These are phyloP conservation scores for Knoxdaviesia proteae DNA, from an alignment of 2,329 filamentous ascomycete genomes.

Conservation along the genomic window DNA sequence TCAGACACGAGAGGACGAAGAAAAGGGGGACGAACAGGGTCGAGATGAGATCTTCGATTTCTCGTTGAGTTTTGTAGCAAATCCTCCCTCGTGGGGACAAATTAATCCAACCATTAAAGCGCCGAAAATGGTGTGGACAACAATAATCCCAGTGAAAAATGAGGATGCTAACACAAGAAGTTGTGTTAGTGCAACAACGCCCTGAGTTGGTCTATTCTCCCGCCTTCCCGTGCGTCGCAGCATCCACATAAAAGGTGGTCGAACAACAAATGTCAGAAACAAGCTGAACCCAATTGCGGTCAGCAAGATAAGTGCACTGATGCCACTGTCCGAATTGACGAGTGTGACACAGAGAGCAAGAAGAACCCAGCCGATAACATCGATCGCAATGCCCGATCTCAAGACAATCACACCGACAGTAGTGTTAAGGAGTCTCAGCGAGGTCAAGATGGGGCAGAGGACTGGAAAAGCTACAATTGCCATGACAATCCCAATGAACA, in stretches of 20 bases:
- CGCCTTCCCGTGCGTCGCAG: conserved; percentile 56
- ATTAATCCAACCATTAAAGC: conserved; percentile 80
- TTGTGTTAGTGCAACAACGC: conserved; percentile 63
- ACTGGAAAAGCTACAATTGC: conserved; percentile 86
- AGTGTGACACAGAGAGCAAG: conserved; percentile 83
- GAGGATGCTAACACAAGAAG: conserved; percentile 58
- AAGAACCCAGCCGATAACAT: conserved; percentile 62
- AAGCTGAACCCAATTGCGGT: conserved; percentile 54
- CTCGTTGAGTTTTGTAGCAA: conserved; percentile 77
- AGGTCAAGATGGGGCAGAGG: conserved; percentile 78
- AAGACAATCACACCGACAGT: conserved; percentile 75
- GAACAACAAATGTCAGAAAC: conserved; percentile 51
- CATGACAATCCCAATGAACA: conserved; percentile 81
- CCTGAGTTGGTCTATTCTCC: conserved; percentile 73
- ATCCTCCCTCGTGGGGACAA: conserved; percentile 73
- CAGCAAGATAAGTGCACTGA: conserved; percentile 68
- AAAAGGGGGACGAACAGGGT: conserved; percentile 77
- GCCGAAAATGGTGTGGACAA: conserved; percentile 86
- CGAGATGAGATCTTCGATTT: conserved; percentile 84
- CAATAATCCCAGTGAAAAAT: conserved; percentile 79
- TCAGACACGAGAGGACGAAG: conserved; percentile 79
- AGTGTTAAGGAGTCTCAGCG: conserved; percentile 67
- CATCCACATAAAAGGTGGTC: conserved; percentile 54
- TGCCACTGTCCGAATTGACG: conserved; percentile 66
- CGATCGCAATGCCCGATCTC: conserved; percentile 81